Evolutionary conservation across 257 asterid genomes (phyloP).

Genomic region (Scutellaria baicalensis): DNA sequence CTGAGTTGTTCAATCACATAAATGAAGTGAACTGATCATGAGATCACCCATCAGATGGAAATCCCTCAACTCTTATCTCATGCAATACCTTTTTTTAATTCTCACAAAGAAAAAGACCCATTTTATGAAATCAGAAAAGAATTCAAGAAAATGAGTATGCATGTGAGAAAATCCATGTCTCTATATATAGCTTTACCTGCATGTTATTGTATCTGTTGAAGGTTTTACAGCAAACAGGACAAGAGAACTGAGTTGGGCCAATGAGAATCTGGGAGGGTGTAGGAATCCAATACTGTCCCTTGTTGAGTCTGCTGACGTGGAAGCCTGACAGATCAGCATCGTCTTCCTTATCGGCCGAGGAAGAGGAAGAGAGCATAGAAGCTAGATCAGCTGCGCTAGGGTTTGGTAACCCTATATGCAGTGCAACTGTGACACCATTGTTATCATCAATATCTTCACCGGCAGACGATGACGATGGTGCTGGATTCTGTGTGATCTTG

Average conservation of each 20-base stretch:
- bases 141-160: neutral
- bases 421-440: constrained; percentile 60
- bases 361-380: constrained; percentile 12
- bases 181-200: constrained; percentile 45
- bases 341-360: constrained; percentile 20
- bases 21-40: constrained; percentile 32
- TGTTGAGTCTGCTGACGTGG: constrained; percentile 47
- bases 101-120: too few species aligned
- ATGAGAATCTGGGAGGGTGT: constrained; percentile 93
- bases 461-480: neutral
- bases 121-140: neutral
- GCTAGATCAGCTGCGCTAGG: constrained; percentile 89
- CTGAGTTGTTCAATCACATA: constrained; percentile 66
- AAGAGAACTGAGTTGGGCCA: constrained; percentile 88
- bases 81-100: constrained; percentile 16
- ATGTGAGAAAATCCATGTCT: neutral
- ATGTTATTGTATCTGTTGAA: constrained; percentile 94
- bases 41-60: constrained; percentile 24
- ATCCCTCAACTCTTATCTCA: neutral
- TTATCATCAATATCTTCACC: constrained; percentile 15
- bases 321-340: constrained; percentile 26
- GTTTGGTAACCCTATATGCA: constrained; percentile 86
- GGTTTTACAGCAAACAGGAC: constrained; percentile 84
- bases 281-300: constrained; percentile 93
- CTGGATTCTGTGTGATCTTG: neutral